Evolutionary conservation across 495 filamentous ascomycete genomes (phyloP).

Genomic region (Penicillium maclennaniae): DNA sequence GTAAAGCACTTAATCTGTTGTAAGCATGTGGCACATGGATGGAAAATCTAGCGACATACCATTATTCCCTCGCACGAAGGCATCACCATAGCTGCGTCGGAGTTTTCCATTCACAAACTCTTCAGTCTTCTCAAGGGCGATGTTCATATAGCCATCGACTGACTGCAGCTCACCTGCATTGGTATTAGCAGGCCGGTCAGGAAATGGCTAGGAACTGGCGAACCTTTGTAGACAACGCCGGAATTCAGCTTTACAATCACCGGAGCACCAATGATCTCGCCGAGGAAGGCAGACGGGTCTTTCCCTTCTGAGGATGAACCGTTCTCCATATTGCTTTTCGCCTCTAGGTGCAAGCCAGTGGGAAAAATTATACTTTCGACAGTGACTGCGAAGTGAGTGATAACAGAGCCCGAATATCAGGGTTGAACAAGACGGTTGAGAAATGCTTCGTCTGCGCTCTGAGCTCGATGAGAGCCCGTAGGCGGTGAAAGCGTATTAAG

Average conservation of each 20-base stretch:
- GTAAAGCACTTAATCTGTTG: conserved; percentile 32
- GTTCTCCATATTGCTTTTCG: conserved; percentile 64
- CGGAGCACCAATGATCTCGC: conserved; percentile 84
- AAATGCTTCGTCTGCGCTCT: neutral
- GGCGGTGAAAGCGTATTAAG: conserved; percentile 1
- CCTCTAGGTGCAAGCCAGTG: neutral
- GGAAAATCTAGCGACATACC: conserved; percentile 48
- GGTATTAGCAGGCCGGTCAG: conserved; percentile 2
- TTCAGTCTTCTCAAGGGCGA: conserved; percentile 89
- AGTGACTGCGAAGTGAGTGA: neutral
- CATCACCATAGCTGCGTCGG: conserved; percentile 82
- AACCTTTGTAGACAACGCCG: conserved; percentile 93
- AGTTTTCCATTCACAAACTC: conserved; percentile 84
- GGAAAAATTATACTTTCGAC: neutral
- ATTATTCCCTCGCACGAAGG: conserved; percentile 95
- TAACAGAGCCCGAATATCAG: neutral
- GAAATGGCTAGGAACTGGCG: neutral
- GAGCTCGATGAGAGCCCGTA: conserved; percentile 4
- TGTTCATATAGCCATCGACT: conserved; percentile 99
- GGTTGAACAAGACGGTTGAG: neutral
- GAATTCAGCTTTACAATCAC: conserved; percentile 96
- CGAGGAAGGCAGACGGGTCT: conserved; percentile 86
- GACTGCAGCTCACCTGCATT: conserved; percentile 81
- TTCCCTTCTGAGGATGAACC: conserved; percentile 63
- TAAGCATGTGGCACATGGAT: conserved; percentile 1